Conservation (phyloP, 805 yeast species). For the Vanderwaltozyma yarrowii region DNA sequence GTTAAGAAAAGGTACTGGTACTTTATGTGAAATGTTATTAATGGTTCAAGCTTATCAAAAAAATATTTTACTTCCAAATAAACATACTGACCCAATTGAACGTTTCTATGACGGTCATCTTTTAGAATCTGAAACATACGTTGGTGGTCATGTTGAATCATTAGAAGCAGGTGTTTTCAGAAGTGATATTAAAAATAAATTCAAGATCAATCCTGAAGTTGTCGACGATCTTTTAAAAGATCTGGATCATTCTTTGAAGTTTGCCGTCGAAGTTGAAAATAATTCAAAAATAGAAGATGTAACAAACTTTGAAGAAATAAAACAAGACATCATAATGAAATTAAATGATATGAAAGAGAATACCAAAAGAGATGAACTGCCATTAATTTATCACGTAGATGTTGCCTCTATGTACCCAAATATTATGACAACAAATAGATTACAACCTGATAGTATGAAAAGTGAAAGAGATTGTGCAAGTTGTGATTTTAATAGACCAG, state of each 20-base stretch:
- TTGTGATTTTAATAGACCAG: conserved; percentile 94
- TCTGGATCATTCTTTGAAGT: conserved; percentile 65
- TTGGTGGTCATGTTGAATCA: conserved; percentile 98
- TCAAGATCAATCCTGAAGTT: conserved; percentile 71
- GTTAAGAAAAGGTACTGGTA: conserved; percentile 94
- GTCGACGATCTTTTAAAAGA: conserved; percentile 70
- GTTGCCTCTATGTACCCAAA: conserved; percentile 99
- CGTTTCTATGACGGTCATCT: conserved; percentile 91
- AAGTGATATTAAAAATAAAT: conserved; percentile 69
- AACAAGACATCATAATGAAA: conserved; percentile 42
- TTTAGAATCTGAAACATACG: conserved; percentile 91
- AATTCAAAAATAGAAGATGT: conserved; percentile 65
- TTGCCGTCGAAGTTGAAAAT: conserved; percentile 77
- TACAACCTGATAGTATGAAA: conserved; percentile 97
- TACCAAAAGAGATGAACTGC: conserved; percentile 64
- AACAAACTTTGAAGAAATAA: conserved; percentile 68
- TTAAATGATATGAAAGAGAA: conserved; percentile 49
- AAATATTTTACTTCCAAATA: conserved; percentile 77
- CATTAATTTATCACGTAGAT: conserved; percentile 92
- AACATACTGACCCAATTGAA: conserved; percentile 89
- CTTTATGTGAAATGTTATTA: conserved; percentile 92
- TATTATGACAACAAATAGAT: conserved; percentile 92
- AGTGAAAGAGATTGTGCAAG: conserved; percentile 92
- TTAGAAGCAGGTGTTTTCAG: conserved; percentile 97
- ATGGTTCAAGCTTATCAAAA: conserved; percentile 91